Base-by-base conservation (phyloP, 1,284 basidiomycete species). In the Tilletia setariae region DNA sequence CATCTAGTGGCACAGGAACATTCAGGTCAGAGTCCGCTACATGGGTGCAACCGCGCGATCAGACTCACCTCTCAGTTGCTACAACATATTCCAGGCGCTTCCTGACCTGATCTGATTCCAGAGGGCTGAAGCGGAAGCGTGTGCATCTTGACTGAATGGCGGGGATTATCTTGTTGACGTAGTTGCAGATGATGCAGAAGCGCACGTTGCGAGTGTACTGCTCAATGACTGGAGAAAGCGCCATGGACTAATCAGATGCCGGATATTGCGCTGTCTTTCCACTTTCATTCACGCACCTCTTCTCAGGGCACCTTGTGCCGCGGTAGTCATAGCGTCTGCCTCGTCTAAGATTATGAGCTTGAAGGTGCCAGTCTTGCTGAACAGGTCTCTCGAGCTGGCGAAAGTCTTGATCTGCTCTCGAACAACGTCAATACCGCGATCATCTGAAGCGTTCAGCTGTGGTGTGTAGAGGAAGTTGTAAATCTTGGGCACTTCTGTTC, bases 101-200 rank as follows among this genome's bases (percentile, higher is more conserved):
- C 84, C 94, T 90, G 2, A 98, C 91, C 82, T 98, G 92, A 7
- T 83, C 78, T 23, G 91, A 89, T 1, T 94, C 93, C 40, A 98
- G 84, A 0, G 96, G 96, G n/a, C 92, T 94, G 85, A 99, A 98
- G 16, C 84, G 74, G 85, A 98, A 99, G 44, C 95, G 87, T 1
- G 96, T 99, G 85, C 96, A 98, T 64, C 96, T 91, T 82, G 93
- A 96, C 85, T 98, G 96, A 71, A 99, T 96, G 25, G 96, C 96
- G 2, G 96, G 96, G 6, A 91, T 90, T 82, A 99, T 98, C 84
- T 98, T 98, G 88, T 98, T 98, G 83, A 98, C 96, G 78, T 99
- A 99, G 85, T 99, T 99, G 87, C 96, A 98, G 72, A 99, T 96
- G 78, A 99, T 98, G 84, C 95, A 98, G 84, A 99, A 99, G 43